A percentile compares a stretch with the other conserved stretches of the same genome.
Evolutionary conservation across 2,329 filamentous ascomycete genomes (phyloP).

Genomic region (Nemania sp.): DNA sequence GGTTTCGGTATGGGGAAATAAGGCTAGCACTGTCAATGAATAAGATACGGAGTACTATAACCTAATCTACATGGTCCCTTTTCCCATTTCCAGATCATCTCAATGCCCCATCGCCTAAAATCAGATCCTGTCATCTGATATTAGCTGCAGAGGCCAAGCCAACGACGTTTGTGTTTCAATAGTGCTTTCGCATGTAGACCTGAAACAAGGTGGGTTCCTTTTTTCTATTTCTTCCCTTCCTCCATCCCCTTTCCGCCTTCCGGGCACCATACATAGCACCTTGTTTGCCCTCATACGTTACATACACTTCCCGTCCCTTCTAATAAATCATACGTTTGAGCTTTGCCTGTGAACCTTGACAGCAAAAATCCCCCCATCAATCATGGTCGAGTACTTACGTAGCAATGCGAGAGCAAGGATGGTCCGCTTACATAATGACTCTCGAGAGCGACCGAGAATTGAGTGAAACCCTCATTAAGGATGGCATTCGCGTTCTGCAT

Average conservation of each 20-base stretch:
- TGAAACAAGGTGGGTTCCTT: constrained; percentile 10
- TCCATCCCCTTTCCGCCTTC: neutral
- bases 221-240: neutral
- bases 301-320: too few species aligned
- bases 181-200: constrained; percentile 4
- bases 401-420: too few species aligned
- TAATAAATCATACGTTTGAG: too few species aligned
- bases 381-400: too few species aligned
- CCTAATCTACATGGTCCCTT: neutral
- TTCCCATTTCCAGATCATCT: constrained; percentile 10
- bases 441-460: too few species aligned
- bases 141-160: constrained; percentile 2
- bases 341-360: too few species aligned
- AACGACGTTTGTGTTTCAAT: constrained; percentile 16
- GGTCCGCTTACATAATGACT: too few species aligned
- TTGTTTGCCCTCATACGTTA: too few species aligned
- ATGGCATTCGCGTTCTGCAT: too few species aligned
- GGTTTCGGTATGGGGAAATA: neutral
- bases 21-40: neutral
- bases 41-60: too few species aligned
- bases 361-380: too few species aligned
- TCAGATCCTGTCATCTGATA: constrained; percentile 8
- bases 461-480: constrained; percentile 3
- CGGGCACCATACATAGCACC: neutral
- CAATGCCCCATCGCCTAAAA: constrained; percentile 1